Base-by-base conservation (phyloP, 129 eudicot genomes). In the Logfia minima region DNA sequence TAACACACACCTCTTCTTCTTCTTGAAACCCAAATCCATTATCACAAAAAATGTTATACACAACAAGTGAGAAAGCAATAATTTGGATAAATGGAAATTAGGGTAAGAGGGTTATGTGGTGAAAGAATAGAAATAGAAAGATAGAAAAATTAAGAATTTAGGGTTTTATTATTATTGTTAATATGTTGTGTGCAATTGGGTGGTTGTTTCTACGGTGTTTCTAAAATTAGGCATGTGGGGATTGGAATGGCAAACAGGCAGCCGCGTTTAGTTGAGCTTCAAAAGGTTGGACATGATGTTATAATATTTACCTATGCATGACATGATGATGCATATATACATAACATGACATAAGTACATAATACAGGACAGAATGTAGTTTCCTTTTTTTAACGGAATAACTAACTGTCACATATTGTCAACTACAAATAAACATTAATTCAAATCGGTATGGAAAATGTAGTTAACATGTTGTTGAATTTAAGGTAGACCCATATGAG, bases 251-350 rank as follows among this genome's bases (percentile, higher is more conserved):
- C 61, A 80, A 74, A 74, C 80, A 80, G 79, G 79, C 80, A 67
- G 84, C 84, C 84, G 80, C 84, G 80, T 81, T 75, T 81, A 75
- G 6, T 74, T 81, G 8, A 32, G 68, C 55, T 75, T 81, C 64
- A 74, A 80, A 80, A 80, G 58, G 64, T 72, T 45, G 18, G 70
- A 41, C 48, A 48, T 48, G 55, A 48, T 3, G 3, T 48, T 4
- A 48, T 48, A 14, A 48, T 48, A 4, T 48, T 48, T 35, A 26
- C 29, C 14, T 18, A 48, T 48, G 4, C 55, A 48, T 48, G 55
- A 14, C n/a, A 48, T 48, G 55, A 48, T 48, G 55, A 48, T 58
- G 26, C 28, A 58, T 2, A 19, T 18, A 55, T 17, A 56, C 1
- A 56, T 0, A 56, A 56, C 24, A 56, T 18, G 4, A 56, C 26